Evolutionary conservation across 2,329 filamentous ascomycete species (phyloP).

Genomic region (Thielaviopsis ethacetica): DNA sequence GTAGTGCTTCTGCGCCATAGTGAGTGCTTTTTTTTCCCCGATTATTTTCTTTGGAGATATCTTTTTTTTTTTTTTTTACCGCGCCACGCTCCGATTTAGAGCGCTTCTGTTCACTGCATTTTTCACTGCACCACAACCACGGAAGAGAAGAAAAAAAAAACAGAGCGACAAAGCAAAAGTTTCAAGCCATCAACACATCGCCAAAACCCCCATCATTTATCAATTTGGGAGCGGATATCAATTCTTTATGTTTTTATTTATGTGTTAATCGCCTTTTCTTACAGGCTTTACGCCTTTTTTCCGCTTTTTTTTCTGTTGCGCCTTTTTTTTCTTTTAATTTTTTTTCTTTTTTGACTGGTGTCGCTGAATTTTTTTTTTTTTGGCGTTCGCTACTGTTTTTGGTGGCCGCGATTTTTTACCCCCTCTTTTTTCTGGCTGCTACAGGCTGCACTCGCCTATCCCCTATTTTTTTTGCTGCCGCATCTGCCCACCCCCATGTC

Average conservation of each 20-base stretch:
- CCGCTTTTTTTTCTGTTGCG: constrained; percentile 29
- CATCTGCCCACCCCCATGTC: constrained; percentile 17
- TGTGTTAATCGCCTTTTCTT: constrained; percentile 9
- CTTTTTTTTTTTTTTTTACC: too few relatives aligned
- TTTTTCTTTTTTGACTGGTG: constrained; percentile 44
- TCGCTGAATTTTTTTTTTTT: constrained; percentile 12
- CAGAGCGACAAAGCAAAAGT: background rate
- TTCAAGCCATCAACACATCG: constrained; percentile 1
- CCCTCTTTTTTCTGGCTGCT: constrained; percentile 15
- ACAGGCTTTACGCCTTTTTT: constrained; percentile 29
- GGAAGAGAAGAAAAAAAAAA: background rate
- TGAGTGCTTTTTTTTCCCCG: too few relatives aligned
- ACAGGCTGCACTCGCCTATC: constrained; percentile 17
- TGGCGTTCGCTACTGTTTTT: constrained; percentile 17
- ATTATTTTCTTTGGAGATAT: background rate
- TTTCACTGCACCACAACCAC: constrained; percentile 2
- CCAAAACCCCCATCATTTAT: constrained; percentile 2
- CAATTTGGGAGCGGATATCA: background rate
- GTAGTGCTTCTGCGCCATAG: too few relatives aligned
- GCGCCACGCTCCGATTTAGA: too few relatives aligned
- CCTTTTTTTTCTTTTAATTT: constrained; percentile 41
- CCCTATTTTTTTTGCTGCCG: constrained; percentile 7
- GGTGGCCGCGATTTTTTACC: constrained; percentile 17
- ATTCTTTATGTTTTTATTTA: constrained; percentile 11
- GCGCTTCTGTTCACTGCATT: background rate